Evolutionary conservation across 139 green algal genomes (phyloP).

Genomic region (Chlorella sp.): DNA sequence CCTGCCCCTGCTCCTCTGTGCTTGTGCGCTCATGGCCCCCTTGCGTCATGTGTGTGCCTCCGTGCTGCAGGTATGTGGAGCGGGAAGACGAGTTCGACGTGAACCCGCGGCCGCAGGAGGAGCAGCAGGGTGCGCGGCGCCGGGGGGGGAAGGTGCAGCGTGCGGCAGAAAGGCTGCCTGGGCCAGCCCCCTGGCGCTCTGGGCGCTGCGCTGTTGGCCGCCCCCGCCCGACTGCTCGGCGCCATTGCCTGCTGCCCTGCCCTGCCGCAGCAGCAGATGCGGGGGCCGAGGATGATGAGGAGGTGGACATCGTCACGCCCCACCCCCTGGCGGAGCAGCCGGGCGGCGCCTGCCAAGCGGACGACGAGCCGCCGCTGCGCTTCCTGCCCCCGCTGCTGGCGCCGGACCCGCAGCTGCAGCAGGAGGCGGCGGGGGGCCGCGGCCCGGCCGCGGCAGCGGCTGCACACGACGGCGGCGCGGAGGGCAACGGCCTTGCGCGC

Average conservation of each 20-base stretch:
- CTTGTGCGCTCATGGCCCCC: no score
- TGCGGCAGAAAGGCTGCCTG: neutral
- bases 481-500: no score
- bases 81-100: constrained; percentile 94
- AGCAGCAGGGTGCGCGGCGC: neutral
- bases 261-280: neutral
- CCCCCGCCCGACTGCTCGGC: neutral
- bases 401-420: neutral
- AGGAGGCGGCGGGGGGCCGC: neutral
- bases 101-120: constrained; percentile 43
- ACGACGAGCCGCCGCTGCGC: neutral
- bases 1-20: neutral
- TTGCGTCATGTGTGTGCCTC: no score
- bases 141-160: neutral
- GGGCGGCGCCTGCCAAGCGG: neutral
- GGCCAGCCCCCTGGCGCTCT: neutral
- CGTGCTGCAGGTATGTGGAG: constrained; percentile 84
- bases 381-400: constrained; percentile 15
- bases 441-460: no score
- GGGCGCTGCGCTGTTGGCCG: neutral
- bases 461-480: no score
- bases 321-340: constrained; percentile 6
- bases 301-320: constrained; percentile 30
- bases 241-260: neutral
- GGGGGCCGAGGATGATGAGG: constrained; percentile 8